phyloP scores from a whole-genome alignment of 441 rosid genomes.

The Dalechampia spathulata region DNA sequence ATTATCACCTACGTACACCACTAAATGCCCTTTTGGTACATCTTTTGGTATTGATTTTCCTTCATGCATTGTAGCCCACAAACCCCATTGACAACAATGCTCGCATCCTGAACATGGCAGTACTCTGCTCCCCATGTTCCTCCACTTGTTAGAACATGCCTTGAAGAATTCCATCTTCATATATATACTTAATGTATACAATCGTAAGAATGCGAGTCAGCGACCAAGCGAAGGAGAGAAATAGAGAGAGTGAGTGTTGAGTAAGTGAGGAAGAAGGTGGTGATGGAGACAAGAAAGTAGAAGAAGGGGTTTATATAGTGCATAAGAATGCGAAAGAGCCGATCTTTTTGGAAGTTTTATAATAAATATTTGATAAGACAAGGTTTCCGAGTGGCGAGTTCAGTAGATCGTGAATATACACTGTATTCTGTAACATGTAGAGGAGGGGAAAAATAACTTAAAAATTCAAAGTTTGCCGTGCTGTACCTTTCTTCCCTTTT shows the following conservation, averaged over 20 bases:
- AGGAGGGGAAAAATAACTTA: background rate
- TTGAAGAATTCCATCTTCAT: conserved; percentile 39
- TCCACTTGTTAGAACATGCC: conserved; percentile 48
- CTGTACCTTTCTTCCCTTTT: conserved; percentile 21
- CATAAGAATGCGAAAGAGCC: conserved; percentile 6
- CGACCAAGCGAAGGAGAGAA: conserved; percentile 6
- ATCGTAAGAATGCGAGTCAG: no score
- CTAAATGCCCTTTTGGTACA: conserved; percentile 87
- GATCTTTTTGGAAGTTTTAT: conserved; percentile 12
- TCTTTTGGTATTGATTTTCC: conserved; percentile 58
- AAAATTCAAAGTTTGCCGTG: conserved; percentile 21
- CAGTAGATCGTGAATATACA: no score
- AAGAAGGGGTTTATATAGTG: conserved; percentile 25
- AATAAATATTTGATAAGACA: conserved; percentile 45
- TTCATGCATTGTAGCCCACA: conserved; percentile 40
- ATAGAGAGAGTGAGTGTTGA: background rate
- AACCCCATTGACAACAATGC: conserved; percentile 38
- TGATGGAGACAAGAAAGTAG: conserved; percentile 21
- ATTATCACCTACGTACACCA: conserved; percentile 76
- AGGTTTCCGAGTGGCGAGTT: conserved; percentile 14
- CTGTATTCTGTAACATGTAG: background rate
- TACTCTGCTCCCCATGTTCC: conserved; percentile 39
- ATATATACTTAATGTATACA: no score
- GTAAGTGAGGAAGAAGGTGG: conserved; percentile 5
- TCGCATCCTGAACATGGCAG: conserved; percentile 47